These are phyloP conservation scores for Aspergillus sp. DNA, from an alignment of 2,329 filamentous ascomycete genomes.

Conservation along the genomic window DNA sequence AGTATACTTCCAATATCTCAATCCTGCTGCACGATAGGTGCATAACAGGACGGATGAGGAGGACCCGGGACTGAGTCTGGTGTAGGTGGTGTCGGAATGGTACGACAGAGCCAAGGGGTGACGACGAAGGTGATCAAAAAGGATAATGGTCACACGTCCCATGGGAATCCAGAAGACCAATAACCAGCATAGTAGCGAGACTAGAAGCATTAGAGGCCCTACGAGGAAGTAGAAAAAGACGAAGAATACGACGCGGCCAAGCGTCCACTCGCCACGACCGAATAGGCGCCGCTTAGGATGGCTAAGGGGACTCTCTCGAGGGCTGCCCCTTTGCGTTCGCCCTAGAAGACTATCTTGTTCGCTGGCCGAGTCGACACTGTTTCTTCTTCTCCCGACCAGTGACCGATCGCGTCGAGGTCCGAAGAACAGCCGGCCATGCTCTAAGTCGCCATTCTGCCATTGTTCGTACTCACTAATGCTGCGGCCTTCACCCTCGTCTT, in stretches of 20 bases:
- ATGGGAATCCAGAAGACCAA: constrained; percentile 98
- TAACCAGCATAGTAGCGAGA: constrained; percentile 90
- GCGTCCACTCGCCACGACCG: constrained; percentile 91
- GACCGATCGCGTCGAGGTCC: constrained; percentile 76
- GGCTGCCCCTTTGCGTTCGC: constrained; percentile 56
- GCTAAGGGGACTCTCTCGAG: constrained; percentile 43
- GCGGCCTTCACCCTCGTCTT: constrained; percentile 91
- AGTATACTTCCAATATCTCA: constrained; percentile 99
- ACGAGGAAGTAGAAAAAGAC: constrained; percentile 92
- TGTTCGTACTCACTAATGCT: constrained; percentile 99
- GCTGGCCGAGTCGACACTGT: constrained; percentile 83
- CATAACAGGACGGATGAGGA: constrained; percentile 88
- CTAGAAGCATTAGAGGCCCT: constrained; percentile 79
- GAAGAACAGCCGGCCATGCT: constrained; percentile 94
- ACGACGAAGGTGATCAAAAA: constrained; percentile 87
- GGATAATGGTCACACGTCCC: constrained; percentile 88
- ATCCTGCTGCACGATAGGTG: constrained; percentile 92
- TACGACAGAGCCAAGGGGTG: constrained; percentile 93
- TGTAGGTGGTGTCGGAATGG: constrained; percentile 77
- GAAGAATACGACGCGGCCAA: constrained; percentile 94
- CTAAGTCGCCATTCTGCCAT: constrained; percentile 96
- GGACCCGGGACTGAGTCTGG: constrained; percentile 68
- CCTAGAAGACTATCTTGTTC: constrained; percentile 91
- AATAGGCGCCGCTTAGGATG: constrained; percentile 81
- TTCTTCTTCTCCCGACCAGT: constrained; percentile 79